Evolutionary conservation across 1,284 basidiomycete species (phyloP).

Genomic region (Tilletia setariae): DNA sequence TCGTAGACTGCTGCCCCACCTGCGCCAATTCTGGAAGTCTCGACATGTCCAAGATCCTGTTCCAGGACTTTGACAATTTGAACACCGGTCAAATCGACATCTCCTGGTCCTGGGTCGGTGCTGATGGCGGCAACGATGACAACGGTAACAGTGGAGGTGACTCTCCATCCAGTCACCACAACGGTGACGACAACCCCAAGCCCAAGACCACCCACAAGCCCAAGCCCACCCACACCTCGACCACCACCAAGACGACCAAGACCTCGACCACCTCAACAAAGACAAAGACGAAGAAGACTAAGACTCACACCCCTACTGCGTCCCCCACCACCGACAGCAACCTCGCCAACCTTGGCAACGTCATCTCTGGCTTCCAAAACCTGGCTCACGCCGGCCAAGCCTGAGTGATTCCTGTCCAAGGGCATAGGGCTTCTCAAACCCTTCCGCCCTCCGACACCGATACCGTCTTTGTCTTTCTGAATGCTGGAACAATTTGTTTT

Average conservation of each 20-base stretch:
- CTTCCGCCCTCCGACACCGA: too few species aligned
- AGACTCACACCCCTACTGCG: not conserved
- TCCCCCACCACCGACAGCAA: slow-evolving; percentile 9
- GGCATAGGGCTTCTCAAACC: too few species aligned
- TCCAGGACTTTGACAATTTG: slow-evolving; percentile 12
- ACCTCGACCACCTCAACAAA: not conserved
- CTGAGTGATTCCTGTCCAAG: too few species aligned
- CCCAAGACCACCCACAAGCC: slow-evolving; percentile 13
- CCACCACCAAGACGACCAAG: not conserved
- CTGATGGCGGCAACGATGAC: not conserved
- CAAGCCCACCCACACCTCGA: slow-evolving; percentile 12
- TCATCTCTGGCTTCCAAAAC: slow-evolving; percentile 7
- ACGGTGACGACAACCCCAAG: slow-evolving; percentile 9
- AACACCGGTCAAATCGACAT: slow-evolving; percentile 13
- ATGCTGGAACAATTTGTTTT: too few species aligned
- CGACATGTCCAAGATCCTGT: slow-evolving; percentile 21
- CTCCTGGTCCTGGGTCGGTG: slow-evolving; percentile 16
- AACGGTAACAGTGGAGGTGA: not conserved
- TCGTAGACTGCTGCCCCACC: slow-evolving; percentile 20
- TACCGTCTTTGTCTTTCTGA: too few species aligned
- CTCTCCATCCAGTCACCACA: slow-evolving; percentile 5
- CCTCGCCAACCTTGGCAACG: not conserved
- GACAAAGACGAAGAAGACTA: slow-evolving; percentile 1
- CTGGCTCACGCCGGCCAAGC: not conserved
- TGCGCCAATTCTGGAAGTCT: slow-evolving; percentile 13